Evolutionary conservation across 257 asterid genomes (phyloP), one percentile per base, ranked within the genome.

Genomic region (Nyctanthes arbortristis): DNA sequence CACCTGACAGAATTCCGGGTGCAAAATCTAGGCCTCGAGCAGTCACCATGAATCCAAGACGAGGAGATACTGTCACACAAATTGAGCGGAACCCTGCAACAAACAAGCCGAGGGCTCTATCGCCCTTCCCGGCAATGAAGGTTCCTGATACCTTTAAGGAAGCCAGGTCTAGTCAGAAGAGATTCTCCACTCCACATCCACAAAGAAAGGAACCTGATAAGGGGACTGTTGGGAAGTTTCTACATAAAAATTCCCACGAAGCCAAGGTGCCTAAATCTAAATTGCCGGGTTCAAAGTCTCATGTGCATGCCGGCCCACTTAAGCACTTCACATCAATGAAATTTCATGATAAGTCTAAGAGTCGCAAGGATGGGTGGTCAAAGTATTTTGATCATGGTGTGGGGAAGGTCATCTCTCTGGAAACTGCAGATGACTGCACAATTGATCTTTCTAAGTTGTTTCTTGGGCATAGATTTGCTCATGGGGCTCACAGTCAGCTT

Each of bases 91-190:
- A 80, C 73, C 87, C 83, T 7, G 65, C 80, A 0, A 68, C 79
- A 18, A 84, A 78, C 75, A 86, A 72, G 75, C 89, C 68, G 31
- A 80, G 98, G 70, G 90, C 96, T 35, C 77, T 87, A 8, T 90
- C 98, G 11, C 97, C 98, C 45, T 63, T 16, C 28, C 97, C 92
- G 1, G 85, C 75, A 57, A 82, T 83, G 43, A 85, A 82, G 79
- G 82, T 88, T 27, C 66, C 90, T 8, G 96, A 87, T 22, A 79
- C 92, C 27, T 93, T 93, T 67, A 80, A 83, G 78, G 98, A 90
- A 71, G 98, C 98, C 2, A 84, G 88, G 64, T 71, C 87, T 16
- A 70, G 56, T 54, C 89, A 71, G 83, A 84, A 65, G 84, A 68
- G 90, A 22, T 88, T 85, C 78, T 88, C 90, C 0, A 88, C 95